Conservation (phyloP, 176 grass and related monocot genomes). For the Zoysia japonica region DNA sequence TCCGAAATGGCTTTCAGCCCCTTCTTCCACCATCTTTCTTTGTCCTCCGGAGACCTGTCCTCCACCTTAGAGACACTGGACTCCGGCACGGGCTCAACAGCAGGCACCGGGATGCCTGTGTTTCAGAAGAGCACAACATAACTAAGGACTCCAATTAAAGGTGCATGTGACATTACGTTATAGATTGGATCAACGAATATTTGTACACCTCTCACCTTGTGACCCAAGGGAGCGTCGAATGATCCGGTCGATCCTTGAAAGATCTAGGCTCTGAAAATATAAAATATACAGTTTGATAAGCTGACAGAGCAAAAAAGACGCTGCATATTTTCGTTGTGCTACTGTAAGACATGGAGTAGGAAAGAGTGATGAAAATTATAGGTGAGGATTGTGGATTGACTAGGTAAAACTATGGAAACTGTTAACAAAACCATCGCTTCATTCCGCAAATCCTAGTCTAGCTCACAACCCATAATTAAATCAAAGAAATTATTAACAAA, state of each 20-base stretch:
- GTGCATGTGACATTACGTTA: neutral
- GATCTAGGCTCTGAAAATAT: slow-evolving; percentile 77
- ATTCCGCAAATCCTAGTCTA: neutral
- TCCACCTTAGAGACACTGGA: slow-evolving; percentile 86
- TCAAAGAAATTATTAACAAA: neutral
- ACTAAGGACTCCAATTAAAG: slow-evolving; percentile 2
- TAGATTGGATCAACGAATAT: neutral
- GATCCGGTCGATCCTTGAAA: slow-evolving; percentile 89
- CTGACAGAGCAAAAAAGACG: neutral
- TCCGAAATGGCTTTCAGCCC: slow-evolving; percentile 93
- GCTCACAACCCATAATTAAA: neutral
- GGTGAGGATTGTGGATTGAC: neutral
- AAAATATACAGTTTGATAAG: neutral
- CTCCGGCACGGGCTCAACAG: slow-evolving; percentile 78
- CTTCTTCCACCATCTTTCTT: slow-evolving; percentile 95
- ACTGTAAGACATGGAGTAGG: neutral
- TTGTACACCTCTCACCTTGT: slow-evolving; percentile 52
- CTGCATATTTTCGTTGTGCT: slow-evolving; percentile 13
- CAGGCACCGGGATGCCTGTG: slow-evolving; percentile 53
- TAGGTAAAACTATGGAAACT: neutral
- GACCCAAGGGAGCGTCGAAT: slow-evolving; percentile 88
- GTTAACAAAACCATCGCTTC: neutral
- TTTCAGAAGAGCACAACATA: slow-evolving; percentile 17
- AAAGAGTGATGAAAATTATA: neutral
- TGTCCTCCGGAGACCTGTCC: slow-evolving; percentile 67